phyloP scores from a whole-genome alignment of 257 asterid genomes.

The Nicotiana undulata region DNA sequence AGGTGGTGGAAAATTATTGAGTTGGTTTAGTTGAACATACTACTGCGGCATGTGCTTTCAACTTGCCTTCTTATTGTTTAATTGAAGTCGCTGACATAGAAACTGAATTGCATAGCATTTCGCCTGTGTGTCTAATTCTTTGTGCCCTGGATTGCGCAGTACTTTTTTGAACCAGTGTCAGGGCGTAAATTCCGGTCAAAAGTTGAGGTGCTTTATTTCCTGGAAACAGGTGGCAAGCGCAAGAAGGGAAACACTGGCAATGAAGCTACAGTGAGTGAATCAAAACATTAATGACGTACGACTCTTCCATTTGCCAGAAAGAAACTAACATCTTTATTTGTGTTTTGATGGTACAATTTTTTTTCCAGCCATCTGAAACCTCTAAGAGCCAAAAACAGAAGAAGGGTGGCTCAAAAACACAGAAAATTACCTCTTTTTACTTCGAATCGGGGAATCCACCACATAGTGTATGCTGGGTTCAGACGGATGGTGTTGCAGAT shows the following conservation, averaged over 20 bases:
- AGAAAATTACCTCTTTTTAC: slow-evolving; percentile 11
- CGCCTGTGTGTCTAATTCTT: not conserved
- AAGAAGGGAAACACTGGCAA: slow-evolving; percentile 13
- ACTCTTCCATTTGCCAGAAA: not conserved
- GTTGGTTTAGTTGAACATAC: not conserved
- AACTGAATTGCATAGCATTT: not conserved
- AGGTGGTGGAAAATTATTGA: not conserved
- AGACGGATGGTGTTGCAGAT: slow-evolving; percentile 8
- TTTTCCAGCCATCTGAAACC: slow-evolving; percentile 21
- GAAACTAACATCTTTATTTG: not conserved
- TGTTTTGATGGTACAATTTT: not conserved
- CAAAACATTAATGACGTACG: not conserved
- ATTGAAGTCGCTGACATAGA: not conserved
- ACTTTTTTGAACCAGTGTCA: slow-evolving; percentile 18
- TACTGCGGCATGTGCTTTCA: not conserved
- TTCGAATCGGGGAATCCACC: slow-evolving; percentile 32
- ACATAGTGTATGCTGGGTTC: slow-evolving; percentile 17
- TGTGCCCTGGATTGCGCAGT: slow-evolving; percentile 18
- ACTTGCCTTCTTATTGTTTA: slow-evolving; percentile 1
- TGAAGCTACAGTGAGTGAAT: slow-evolving; percentile 9
- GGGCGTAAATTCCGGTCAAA: slow-evolving; percentile 30
- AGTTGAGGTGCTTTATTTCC: slow-evolving; percentile 28
- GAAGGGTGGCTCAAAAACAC: slow-evolving; percentile 10
- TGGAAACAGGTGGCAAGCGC: slow-evolving; percentile 28
- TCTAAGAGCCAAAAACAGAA: slow-evolving; percentile 8